Conservation (phyloP, 2,329 filamentous ascomycete species). For the Fusarium nematophilum region DNA sequence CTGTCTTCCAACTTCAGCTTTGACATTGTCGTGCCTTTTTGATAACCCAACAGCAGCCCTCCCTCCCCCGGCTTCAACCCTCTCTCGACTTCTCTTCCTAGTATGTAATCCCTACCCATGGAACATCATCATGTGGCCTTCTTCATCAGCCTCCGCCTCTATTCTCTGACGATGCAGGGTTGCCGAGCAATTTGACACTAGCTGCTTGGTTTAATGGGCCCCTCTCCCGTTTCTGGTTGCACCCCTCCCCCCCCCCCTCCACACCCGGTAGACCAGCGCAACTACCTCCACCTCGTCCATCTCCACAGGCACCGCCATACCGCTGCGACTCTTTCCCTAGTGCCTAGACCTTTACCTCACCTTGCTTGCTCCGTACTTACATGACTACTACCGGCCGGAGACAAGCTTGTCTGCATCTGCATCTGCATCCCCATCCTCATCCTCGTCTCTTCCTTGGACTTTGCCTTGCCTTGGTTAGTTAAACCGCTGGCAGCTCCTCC, state of each 20-base stretch:
- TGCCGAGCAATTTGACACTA: conserved; percentile 41
- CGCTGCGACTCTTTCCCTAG: conserved; percentile 31
- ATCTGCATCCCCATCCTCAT: conserved; percentile 16
- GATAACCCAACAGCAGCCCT: conserved; percentile 18
- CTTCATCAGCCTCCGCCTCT: conserved; percentile 27
- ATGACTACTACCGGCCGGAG: conserved; percentile 32
- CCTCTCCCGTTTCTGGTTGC: conserved; percentile 27
- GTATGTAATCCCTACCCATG: conserved; percentile 24
- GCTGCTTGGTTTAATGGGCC: conserved; percentile 34
- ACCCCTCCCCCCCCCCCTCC: conserved; percentile 38
- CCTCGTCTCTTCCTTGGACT: conserved; percentile 1
- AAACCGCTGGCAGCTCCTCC: conserved; percentile 28
- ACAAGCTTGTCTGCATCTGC: conserved; percentile 20
- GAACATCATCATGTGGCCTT: conserved; percentile 39
- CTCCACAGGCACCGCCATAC: conserved; percentile 38
- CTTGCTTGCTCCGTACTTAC: conserved; percentile 23
- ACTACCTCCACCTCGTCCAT: conserved; percentile 34
- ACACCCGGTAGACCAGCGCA: conserved; percentile 18
- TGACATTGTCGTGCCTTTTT: background rate
- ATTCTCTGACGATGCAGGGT: conserved; percentile 39
- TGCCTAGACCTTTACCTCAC: conserved; percentile 7
- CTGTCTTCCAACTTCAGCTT: background rate
- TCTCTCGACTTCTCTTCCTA: conserved; percentile 13
- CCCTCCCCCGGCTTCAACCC: conserved; percentile 4
- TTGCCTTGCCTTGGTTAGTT: conserved; percentile 30